A percentile compares a stretch with the other conserved stretches of the same genome.
These are phyloP conservation scores for Nephelium lappaceum DNA, from an alignment of 345 rosid genomes.

Conservation along the genomic window DNA sequence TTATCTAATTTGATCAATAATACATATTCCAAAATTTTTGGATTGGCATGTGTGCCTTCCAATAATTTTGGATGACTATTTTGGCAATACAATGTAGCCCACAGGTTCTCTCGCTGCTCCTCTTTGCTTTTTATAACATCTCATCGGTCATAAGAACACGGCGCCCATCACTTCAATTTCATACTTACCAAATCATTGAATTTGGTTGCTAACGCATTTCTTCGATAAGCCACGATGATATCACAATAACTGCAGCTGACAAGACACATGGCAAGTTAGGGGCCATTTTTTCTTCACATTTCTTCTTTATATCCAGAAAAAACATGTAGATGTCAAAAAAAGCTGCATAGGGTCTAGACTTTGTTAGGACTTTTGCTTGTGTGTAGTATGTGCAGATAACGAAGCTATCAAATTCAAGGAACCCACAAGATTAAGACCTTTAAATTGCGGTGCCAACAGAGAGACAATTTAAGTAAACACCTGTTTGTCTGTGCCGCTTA, in stretches of 20 bases:
- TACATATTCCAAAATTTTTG: not conserved
- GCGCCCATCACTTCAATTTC: not conserved
- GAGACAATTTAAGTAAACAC: not conserved
- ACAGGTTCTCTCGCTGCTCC: no score
- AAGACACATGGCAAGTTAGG: no score
- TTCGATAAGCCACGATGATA: not conserved
- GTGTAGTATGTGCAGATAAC: not conserved
- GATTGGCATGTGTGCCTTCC: not conserved
- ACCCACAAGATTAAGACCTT: slow-evolving; percentile 6
- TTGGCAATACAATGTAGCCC: not conserved
- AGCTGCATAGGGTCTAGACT: not conserved
- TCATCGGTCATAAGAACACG: not conserved
- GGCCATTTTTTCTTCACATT: not conserved
- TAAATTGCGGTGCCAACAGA: slow-evolving; percentile 6
- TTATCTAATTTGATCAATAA: no score
- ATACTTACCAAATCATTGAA: not conserved
- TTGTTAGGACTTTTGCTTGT: not conserved
- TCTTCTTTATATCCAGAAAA: no score
- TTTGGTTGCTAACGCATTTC: no score
- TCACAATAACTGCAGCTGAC: no score
- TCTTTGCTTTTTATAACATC: no score
- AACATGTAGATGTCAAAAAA: not conserved
- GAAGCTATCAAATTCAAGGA: not conserved
- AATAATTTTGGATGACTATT: not conserved
- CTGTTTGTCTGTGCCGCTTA: not conserved